These are phyloP conservation scores for Triangularia setosa DNA, from an alignment of 2,329 filamentous ascomycete genomes.

Conservation along the genomic window DNA sequence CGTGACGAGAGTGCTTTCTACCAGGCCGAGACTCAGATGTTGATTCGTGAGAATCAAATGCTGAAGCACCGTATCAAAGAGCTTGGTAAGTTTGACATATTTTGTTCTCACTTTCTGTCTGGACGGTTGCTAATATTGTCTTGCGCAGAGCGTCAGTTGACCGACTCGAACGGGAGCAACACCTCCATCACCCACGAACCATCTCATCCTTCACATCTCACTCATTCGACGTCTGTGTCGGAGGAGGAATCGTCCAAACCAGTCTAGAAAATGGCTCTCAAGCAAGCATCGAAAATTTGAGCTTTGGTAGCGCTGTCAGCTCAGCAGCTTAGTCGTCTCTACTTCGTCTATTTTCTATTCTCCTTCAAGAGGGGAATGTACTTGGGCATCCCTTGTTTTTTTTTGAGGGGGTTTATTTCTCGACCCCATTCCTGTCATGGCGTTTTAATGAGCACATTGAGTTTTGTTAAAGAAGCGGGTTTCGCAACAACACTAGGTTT, in stretches of 20 bases:
- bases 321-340: neutral
- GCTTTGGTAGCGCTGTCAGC: neutral
- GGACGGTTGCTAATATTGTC: slow-evolving; percentile 19
- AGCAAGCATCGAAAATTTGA: neutral
- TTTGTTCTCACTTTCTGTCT: neutral
- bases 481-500: neutral
- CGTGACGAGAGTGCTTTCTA: slow-evolving; percentile 76
- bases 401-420: neutral
- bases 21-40: slow-evolving; percentile 74
- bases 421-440: neutral
- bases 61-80: slow-evolving; percentile 69
- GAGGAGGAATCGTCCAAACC: slow-evolving; percentile 34
- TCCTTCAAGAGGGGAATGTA: neutral
- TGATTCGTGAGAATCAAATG: slow-evolving; percentile 80
- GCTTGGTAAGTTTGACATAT: slow-evolving; percentile 50
- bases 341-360: neutral
- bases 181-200: slow-evolving; percentile 43
- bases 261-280: neutral
- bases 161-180: slow-evolving; percentile 37
- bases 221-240: slow-evolving; percentile 42
- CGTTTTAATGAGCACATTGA: neutral
- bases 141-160: slow-evolving; percentile 52
- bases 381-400: neutral
- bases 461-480: neutral
- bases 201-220: slow-evolving; percentile 46